These are phyloP conservation scores for Globisporangium recalcitrans DNA, from an alignment of 352 stramenopile genomes.

Conservation along the genomic window DNA sequence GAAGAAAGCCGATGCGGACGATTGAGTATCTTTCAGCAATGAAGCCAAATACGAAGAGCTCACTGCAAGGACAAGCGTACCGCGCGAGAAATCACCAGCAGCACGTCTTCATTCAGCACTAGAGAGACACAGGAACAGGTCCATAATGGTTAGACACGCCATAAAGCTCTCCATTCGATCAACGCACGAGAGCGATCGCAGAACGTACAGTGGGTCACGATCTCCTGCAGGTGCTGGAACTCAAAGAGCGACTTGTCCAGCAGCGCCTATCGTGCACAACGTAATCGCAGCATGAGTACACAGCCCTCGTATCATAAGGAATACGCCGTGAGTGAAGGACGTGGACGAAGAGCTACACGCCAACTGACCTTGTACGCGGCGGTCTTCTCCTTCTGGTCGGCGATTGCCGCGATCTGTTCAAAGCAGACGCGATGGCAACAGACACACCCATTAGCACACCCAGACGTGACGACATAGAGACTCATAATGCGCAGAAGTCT, in stretches of 20 bases:
- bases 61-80: constrained; percentile 21
- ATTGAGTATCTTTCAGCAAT: not conserved
- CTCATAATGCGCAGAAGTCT: no score
- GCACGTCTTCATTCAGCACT: constrained; percentile 78
- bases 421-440: not conserved
- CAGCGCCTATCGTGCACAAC: constrained; percentile 23
- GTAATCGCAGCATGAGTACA: not conserved
- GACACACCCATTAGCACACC: not conserved
- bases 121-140: not conserved
- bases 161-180: constrained; percentile 2
- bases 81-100: constrained; percentile 70
- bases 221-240: constrained; percentile 38
- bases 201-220: constrained; percentile 58
- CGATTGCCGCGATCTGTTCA: constrained; percentile 52
- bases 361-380: constrained; percentile 55
- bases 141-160: no score
- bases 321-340: not conserved
- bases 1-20: not conserved
- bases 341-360: not conserved
- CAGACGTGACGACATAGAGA: no score
- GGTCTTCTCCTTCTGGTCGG: constrained; percentile 78
- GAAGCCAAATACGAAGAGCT: not conserved
- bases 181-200: not conserved
- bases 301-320: not conserved
- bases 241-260: constrained; percentile 48